phyloP scores from a whole-genome alignment of 306 rosid genomes.

The Quercus berberidifolia region DNA sequence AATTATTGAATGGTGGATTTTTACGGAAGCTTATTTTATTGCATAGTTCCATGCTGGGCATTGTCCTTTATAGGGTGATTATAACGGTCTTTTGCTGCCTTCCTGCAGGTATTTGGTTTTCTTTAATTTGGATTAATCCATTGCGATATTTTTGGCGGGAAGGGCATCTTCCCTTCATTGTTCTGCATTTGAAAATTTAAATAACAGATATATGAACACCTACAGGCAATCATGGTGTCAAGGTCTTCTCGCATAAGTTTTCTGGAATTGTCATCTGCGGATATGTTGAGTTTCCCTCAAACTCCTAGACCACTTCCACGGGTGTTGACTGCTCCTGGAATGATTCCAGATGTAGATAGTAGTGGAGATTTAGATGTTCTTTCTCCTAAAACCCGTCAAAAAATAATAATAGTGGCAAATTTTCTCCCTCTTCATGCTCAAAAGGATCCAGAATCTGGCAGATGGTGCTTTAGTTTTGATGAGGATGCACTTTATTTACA shows the following conservation, averaged over 20 bases:
- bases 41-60: neutral
- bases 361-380: conserved; percentile 27
- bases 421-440: conserved; percentile 68
- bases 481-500: conserved; percentile 68
- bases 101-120: conserved; percentile 25
- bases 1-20: neutral
- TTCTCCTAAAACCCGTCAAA: conserved; percentile 32
- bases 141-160: neutral
- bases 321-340: conserved; percentile 49
- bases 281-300: conserved; percentile 48
- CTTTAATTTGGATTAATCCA: neutral
- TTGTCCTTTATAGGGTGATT: conserved; percentile 9
- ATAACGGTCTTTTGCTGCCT: conserved; percentile 16
- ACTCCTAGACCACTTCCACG: conserved; percentile 54
- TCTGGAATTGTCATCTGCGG: conserved; percentile 60
- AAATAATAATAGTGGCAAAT: conserved; percentile 61
- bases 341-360: conserved; percentile 41
- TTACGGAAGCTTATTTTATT: neutral
- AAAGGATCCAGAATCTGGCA: conserved; percentile 52
- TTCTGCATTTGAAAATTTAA: neutral
- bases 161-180: neutral
- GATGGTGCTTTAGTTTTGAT: conserved; percentile 65
- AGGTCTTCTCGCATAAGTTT: conserved; percentile 49
- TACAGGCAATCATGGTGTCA: conserved; percentile 43
- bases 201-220: conserved; percentile 6